These are phyloP conservation scores for Erodium chrysanthum DNA, from an alignment of 441 rosid species.

Conservation along the genomic window DNA sequence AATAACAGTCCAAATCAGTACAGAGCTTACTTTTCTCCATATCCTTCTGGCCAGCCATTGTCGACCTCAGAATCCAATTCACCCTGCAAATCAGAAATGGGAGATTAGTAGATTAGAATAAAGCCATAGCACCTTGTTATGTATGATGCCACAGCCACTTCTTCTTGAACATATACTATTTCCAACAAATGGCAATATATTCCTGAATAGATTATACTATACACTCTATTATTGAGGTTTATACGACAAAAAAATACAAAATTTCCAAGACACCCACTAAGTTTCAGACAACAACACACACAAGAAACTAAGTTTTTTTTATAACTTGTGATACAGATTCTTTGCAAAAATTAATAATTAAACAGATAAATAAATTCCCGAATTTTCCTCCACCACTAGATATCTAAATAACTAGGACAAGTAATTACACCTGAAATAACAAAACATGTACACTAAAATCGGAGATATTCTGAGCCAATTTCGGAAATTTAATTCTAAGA, in stretches of 20 bases:
- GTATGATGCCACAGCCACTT: background rate
- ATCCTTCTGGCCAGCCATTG: slow-evolving; percentile 29
- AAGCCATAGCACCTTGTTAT: background rate
- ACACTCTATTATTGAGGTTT: too few species aligned
- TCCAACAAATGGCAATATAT: too few species aligned
- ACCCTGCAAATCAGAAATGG: slow-evolving; percentile 10
- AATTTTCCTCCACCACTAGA: background rate
- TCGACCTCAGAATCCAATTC: slow-evolving; percentile 17
- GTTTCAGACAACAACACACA: too few species aligned
- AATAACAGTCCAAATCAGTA: background rate
- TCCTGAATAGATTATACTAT: background rate
- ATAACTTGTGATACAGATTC: background rate
- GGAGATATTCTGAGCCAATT: background rate
- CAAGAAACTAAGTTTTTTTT: too few species aligned
- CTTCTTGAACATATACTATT: too few species aligned
- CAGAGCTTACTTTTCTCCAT: slow-evolving; percentile 22
- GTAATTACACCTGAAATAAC: background rate
- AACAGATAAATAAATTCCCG: background rate
- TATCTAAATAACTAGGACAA: too few species aligned
- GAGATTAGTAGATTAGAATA: background rate
- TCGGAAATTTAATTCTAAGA: background rate
- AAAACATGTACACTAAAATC: background rate
- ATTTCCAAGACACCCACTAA: background rate
- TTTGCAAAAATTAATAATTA: background rate
- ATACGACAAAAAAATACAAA: background rate